phyloP scores from a whole-genome alignment of 805 yeast species.

The Kregervanrija pseudodelftensis region DNA sequence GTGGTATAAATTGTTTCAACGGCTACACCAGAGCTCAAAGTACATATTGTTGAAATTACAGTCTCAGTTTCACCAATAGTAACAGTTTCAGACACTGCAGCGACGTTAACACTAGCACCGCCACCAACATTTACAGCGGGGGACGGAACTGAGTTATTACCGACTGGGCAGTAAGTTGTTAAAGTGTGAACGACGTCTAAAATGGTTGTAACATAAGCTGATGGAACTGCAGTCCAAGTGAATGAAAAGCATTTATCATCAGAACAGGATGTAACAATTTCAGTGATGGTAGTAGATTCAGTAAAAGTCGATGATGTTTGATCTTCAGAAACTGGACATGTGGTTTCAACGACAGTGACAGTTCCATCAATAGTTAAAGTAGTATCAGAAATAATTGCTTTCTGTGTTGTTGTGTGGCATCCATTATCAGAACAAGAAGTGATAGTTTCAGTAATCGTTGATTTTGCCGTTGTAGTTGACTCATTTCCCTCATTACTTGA shows the following conservation, averaged over 20 bases:
- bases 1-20: not conserved
- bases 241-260: slow-evolving; percentile 12
- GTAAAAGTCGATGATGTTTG: not conserved
- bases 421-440: slow-evolving; percentile 9
- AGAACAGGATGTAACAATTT: slow-evolving; percentile 12
- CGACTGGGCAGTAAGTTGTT: slow-evolving; percentile 18
- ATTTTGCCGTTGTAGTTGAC: slow-evolving; percentile 6
- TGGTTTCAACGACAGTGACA: slow-evolving; percentile 1
- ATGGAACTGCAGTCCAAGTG: slow-evolving; percentile 1
- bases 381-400: slow-evolving; percentile 14
- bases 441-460: slow-evolving; percentile 11
- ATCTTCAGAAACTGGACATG: not conserved
- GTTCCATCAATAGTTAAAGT: slow-evolving; percentile 4
- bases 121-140: slow-evolving; percentile 1
- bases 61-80: not conserved
- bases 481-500: not conserved
- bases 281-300: slow-evolving; percentile 3
- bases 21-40: not conserved
- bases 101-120: slow-evolving; percentile 1
- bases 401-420: slow-evolving; percentile 4
- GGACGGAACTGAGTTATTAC: slow-evolving; percentile 9
- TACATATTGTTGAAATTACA: not conserved
- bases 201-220: slow-evolving; percentile 18
- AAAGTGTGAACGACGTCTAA: slow-evolving; percentile 14
- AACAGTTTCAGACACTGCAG: slow-evolving; percentile 3